Percentiles rank a stretch among this genome's conserved stretches.
phyloP scores from a whole-genome alignment of 768 basidiomycete genomes.

The Tephrocybe sp. region DNA sequence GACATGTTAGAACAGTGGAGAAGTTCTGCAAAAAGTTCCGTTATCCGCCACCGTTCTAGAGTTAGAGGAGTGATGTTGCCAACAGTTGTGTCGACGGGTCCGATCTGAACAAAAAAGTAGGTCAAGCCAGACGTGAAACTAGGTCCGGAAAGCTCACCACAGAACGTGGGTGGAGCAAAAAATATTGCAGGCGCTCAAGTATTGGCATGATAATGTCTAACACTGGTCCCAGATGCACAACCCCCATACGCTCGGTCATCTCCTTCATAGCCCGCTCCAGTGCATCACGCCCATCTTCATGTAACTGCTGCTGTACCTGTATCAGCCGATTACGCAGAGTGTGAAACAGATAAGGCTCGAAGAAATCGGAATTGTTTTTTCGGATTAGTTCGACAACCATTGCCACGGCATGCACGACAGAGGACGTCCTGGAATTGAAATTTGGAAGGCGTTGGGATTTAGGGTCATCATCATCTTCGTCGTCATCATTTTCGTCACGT shows the following conservation, averaged over 20 bases:
- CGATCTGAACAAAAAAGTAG: conserved; percentile 45
- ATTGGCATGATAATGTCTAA: conserved; percentile 71
- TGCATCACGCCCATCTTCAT: conserved; percentile 63
- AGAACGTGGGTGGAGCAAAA: conserved; percentile 72
- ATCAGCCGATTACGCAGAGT: conserved; percentile 90
- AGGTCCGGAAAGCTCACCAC: conserved; percentile 48
- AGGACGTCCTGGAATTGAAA: conserved; percentile 64
- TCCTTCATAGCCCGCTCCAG: conserved; percentile 75
- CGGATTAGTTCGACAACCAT: conserved; percentile 93
- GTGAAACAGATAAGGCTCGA: conserved; percentile 96
- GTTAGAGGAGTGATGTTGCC: conserved; percentile 80
- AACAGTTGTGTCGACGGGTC: conserved; percentile 71
- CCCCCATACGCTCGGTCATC: conserved; percentile 82
- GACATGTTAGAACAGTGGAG: conserved; percentile 99
- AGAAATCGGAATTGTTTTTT: conserved; percentile 98
- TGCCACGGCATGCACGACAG: conserved; percentile 82
- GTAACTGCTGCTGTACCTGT: conserved; percentile 74
- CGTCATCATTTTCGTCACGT: conserved; percentile 17
- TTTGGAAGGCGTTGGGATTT: conserved; percentile 30
- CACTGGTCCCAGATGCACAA: conserved; percentile 88
- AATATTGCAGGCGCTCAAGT: conserved; percentile 67
- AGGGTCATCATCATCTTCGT: conserved; percentile 21
- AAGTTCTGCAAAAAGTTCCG: conserved; percentile 95
- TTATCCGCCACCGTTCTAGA: conserved; percentile 92
- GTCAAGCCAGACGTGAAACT: conserved; percentile 2